Conservation (phyloP, 306 rosid genomes). For the Glycine tomentella region DNA sequence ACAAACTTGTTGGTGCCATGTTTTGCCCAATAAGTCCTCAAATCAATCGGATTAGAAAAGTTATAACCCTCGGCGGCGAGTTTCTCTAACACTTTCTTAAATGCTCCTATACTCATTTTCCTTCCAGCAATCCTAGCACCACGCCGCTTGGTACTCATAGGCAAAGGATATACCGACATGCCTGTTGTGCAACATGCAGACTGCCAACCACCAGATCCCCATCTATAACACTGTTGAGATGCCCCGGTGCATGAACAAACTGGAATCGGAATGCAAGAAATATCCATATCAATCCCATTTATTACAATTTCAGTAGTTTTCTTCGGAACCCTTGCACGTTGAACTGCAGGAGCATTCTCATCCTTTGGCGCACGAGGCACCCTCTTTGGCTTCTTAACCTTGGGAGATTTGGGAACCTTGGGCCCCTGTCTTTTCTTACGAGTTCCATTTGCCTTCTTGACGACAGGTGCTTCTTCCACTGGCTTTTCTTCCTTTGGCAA, state of each 20-base stretch:
- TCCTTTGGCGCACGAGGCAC: conserved; percentile 70
- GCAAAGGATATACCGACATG: conserved; percentile 86
- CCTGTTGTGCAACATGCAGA: conserved; percentile 98
- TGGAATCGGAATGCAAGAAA: conserved; percentile 87
- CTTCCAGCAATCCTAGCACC: conserved; percentile 99
- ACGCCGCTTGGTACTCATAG: conserved; percentile 95
- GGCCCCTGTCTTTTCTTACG: conserved; percentile 78
- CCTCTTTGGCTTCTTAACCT: conserved; percentile 81
- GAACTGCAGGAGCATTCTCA: conserved; percentile 63
- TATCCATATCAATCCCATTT: conserved; percentile 83
- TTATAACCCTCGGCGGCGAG: conserved; percentile 94
- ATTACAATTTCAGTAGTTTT: conserved; percentile 83
- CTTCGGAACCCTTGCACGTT: conserved; percentile 74
- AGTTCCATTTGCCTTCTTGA: conserved; percentile 60
- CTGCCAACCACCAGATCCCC: conserved; percentile 99
- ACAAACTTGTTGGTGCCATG: conserved; percentile 99
- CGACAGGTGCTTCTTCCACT: conserved; percentile 65
- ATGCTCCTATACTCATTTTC: conserved; percentile 99
- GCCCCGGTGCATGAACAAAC: conserved; percentile 93
- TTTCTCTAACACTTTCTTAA: conserved; percentile 97
- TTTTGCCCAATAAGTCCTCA: conserved; percentile 95
- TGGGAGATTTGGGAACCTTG: conserved; percentile 74
- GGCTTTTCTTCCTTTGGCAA: conserved; percentile 67
- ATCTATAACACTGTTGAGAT: conserved; percentile 90
- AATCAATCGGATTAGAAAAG: conserved; percentile 89